Evolutionary conservation across 2,329 filamentous ascomycete species (phyloP), one percentile per base, ranked within the genome.

Genomic region (Cytospora piceicola): DNA sequence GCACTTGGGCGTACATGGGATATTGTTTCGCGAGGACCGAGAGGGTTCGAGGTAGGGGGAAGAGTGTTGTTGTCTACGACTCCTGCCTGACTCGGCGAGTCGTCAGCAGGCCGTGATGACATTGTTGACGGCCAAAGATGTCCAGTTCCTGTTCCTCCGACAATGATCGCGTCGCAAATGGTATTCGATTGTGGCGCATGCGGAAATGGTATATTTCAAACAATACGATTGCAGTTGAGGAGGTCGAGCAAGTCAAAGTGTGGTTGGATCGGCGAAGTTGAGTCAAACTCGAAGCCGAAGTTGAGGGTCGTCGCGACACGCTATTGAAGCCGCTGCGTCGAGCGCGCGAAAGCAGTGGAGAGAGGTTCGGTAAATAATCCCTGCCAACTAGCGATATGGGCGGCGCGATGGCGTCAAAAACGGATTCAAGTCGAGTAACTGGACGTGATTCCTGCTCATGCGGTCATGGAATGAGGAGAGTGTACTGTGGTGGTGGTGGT

Each of bases 91-190:
- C 60, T 63, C 66, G 66, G 52, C 63, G 53, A 32, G 63, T 52
- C 59, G 58, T 63, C 58, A 65, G 64, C 66, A 49, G 66, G 63
- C 59, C 63, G 66, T 52, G 64, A 65, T 39, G 63, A 68, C 66
- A 68, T 68, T 59, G 57, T 63, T 56, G 54, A 58, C 59, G 51
- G 39, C 30, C 36, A 52, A 32, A 36, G 54, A 29, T 52, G 34
- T 58, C 52, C 60, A 36, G 39, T n/a, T 32, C 55, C 20, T 36
- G 30, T 34, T 36, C 52, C 53, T 32, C 58, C 53, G 55, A 61
- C 53, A 58, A 56, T 39, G 42, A 56, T 57, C 55, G 63, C 52
- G 63, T 65, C 30, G 63, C 36, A 53, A 32, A 34, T 51, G 30
- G 20, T 51, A n/a, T 34, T 49, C 6, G 39, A 39, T 62, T 32